Evolutionary conservation across 176 grass and related monocot species (phyloP), one percentile per base, ranked within the genome.

Genomic region (Oryza brachyantha): DNA sequence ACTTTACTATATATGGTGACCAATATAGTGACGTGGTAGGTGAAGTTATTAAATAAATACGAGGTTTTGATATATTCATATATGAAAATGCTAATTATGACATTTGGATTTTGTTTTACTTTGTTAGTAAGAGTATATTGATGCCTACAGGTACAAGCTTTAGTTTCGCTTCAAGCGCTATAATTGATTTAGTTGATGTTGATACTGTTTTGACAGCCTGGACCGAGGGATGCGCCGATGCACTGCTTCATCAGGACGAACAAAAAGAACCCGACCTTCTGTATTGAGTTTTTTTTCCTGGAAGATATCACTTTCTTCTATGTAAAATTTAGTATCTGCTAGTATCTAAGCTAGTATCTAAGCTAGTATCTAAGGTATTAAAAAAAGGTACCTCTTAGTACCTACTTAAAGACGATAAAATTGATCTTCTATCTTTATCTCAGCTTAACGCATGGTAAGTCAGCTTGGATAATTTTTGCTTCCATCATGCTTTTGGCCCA

Each of bases 221-320:
- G 92, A 62, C 92, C 92, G 10, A 90, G 76, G 31, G 90, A 92
- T 90, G 82, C 68, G 37, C 89, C 92, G 52, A 90, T 98, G 79
- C 95, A 94, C 31, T 98, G 95, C 81, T 94, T 98, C 67, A 98
- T 98, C 65, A 88, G 59, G 77, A 94, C 92, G 80, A 94, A 94
- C 81, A 94, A 89, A 80, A 94, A 85, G 74, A 94, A 84, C 61
- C 94, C 92, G 3, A 98, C 87, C 4, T 98, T n/a, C n/a, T n/a
- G n/a, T n/a, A n/a, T n/a, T n/a, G n/a, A n/a, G n/a, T n/a, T n/a
- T n/a, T n/a, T n/a, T n/a, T n/a, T n/a, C n/a, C n/a, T n/a, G n/a
- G n/a, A n/a, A n/a, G n/a, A n/a, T n/a, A n/a, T n/a, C n/a, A n/a
- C n/a, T n/a, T n/a, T n/a, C n/a, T n/a, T n/a, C n/a, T n/a, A n/a